These are phyloP conservation scores for Citrus unshiu DNA, from an alignment of 345 rosid genomes.

Conservation along the genomic window DNA sequence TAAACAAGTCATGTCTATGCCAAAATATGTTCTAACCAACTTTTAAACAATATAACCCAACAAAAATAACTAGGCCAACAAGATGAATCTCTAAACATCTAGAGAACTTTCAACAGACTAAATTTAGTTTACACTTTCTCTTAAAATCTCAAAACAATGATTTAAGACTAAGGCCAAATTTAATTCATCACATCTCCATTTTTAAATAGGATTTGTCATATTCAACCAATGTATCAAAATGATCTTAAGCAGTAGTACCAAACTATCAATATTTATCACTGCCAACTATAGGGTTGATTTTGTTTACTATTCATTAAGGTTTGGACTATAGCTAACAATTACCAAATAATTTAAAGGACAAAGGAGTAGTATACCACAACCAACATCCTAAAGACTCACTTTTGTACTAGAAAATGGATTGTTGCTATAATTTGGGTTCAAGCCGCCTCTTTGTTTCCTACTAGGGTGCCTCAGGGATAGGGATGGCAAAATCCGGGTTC, in stretches of 20 bases:
- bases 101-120: too few relatives aligned
- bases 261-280: conserved; percentile 29
- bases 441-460: not conserved
- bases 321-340: conserved; percentile 43
- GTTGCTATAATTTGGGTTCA: conserved; percentile 40
- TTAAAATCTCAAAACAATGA: not conserved
- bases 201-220: not conserved
- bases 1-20: too few relatives aligned
- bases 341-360: too few relatives aligned
- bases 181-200: not conserved
- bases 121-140: too few relatives aligned
- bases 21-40: too few relatives aligned
- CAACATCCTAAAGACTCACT: conserved; percentile 51
- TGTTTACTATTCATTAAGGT: conserved; percentile 35
- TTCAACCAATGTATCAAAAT: not conserved
- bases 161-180: not conserved
- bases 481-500: too few relatives aligned
- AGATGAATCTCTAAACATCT: too few relatives aligned
- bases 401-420: conserved; percentile 71
- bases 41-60: too few relatives aligned
- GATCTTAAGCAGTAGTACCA: not conserved
- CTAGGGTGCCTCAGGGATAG: too few relatives aligned
- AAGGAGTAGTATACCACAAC: too few relatives aligned
- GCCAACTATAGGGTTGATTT: conserved; percentile 73
- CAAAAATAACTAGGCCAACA: too few relatives aligned